phyloP scores from a whole-genome alignment of 495 filamentous ascomycete species.

The Astrothelium macrocarpum region DNA sequence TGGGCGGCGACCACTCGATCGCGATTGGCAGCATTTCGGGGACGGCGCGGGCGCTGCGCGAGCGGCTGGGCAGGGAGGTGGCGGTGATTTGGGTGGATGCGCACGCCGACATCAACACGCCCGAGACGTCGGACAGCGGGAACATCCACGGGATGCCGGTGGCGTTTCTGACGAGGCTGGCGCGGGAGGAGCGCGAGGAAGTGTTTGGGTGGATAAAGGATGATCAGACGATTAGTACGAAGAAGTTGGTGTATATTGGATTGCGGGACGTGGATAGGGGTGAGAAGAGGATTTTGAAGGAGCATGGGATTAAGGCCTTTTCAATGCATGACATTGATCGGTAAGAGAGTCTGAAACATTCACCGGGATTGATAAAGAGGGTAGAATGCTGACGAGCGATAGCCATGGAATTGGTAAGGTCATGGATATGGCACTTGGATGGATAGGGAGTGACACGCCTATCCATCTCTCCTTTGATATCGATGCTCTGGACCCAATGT shows the following conservation, averaged over 20 bases:
- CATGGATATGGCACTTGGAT: slow-evolving; percentile 92
- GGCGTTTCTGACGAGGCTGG: slow-evolving; percentile 77
- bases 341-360: slow-evolving; percentile 34
- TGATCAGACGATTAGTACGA: slow-evolving; percentile 53
- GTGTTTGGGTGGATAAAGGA: slow-evolving; percentile 82
- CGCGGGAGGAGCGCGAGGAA: slow-evolving; percentile 57
- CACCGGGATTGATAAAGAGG: slow-evolving; percentile 2
- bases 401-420: slow-evolving; percentile 89
- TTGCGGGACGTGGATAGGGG: slow-evolving; percentile 82
- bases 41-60: slow-evolving; percentile 70
- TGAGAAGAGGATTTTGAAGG: slow-evolving; percentile 80
- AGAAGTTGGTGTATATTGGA: slow-evolving; percentile 95
- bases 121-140: slow-evolving; percentile 77
- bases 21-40: slow-evolving; percentile 89
- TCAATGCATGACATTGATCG: slow-evolving; percentile 97
- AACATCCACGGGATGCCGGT: slow-evolving; percentile 99
- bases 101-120: slow-evolving; percentile 94
- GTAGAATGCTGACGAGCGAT: slow-evolving; percentile 16
- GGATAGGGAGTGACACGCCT: slow-evolving; percentile 87
- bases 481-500: slow-evolving; percentile 90
- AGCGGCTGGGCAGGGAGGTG: slow-evolving; percentile 68
- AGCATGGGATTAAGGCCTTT: slow-evolving; percentile 88
- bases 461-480: slow-evolving; percentile 98
- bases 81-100: slow-evolving; percentile 98
- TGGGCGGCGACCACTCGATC: slow-evolving; percentile 94